Base-by-base conservation (phyloP, 257 asterid species). In the Gynochthodes officinalis region DNA sequence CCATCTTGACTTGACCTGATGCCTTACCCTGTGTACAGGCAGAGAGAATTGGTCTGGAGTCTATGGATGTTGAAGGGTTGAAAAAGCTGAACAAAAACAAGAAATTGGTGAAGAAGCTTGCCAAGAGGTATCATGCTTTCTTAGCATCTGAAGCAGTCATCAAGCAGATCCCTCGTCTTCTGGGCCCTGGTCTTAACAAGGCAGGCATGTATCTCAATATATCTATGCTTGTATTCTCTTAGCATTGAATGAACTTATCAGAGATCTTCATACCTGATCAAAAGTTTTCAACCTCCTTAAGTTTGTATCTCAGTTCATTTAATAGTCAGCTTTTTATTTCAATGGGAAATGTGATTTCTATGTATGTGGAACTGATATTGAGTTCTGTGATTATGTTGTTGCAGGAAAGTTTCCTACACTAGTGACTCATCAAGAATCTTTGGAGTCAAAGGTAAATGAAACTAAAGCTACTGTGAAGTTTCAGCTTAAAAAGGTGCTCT, bases 161-260 rank as follows among this genome's bases (percentile, higher is more conserved):
- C 25, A 80, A 80, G 48, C 84, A 80, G 74, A 80, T 80, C 33
- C 84, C 84, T 32, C 84, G 84, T 76, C 81, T 80, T 23, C 32
- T 80, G 27, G 84, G 84, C 7, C 84, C 84, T 35, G 84, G 84
- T 37, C 84, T 80, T 8, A 80, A 80, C 61, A 80, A 80, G 81
- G 84, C 84, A 72, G 84, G 84, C 71, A 80, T 23, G 83, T 79
- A 58, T 44, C 43, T 52, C 16, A 3, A 53, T 5, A 2, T 13
- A 27, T 30, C 15, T 42, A 8, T 61, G 16, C 39, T 48, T 33
- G 16, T 10, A 12, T 27, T 23, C 10, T 35, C 0, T 37, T 15
- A n/a, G 64, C 5, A 15, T 23, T 15, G 30, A 64, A 9, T 57
- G 19, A 13, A 27, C 21, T 63, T 63, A 16, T n/a, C 0, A 18